Evolutionary conservation across 805 yeast genomes (phyloP), one percentile per base, ranked within the genome.

Genomic region (Komagataella pastoris): DNA sequence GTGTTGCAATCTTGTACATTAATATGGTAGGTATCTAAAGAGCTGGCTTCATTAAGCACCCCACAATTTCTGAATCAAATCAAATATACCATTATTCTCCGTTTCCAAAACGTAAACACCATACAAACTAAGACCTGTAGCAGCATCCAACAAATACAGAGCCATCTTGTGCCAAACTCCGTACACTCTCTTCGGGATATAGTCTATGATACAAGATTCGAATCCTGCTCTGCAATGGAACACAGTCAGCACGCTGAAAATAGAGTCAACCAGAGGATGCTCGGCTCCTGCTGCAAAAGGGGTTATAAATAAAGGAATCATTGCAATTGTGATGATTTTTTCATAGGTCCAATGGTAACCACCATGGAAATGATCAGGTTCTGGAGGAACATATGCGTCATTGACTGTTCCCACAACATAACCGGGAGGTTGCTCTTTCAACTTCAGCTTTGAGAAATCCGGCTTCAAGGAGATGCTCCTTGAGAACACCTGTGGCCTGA

Each of bases 161-260:
- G 95, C 90, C 44, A 76, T 70, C 55, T 75, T 74, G 69, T 88
- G 84, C 76, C 86, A 79, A 46, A 73, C 66, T 44, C 96, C 96
- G 67, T 83, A 93, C 21, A 83, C 87, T 65, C 99, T 79, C 63
- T 73, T 69, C 46, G 97, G 97, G 52, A 91, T 83, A 70, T 91
- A 93, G 69, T 91, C 99, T 54, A 83, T 83, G 61, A 93, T 89
- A 73, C 97, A 91, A 48, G 95, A 75, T 67, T 85, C 85, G 69
- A 93, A 79, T 10, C 98, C 99, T 59, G 85, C 78, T 67, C 84
- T 88, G 52, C 85, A 75, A 70, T 93, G 98, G 54, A 83, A 76
- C 59, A 91, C 68, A 50, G 88, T 66, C 43, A 82, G 69, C 24
- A 82, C 68, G 21, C 87, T 79, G 58, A 88, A 75, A 1, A 80